phyloP scores from a whole-genome alignment of 805 yeast genomes.

The Kodamaea hsintzibuensis region DNA sequence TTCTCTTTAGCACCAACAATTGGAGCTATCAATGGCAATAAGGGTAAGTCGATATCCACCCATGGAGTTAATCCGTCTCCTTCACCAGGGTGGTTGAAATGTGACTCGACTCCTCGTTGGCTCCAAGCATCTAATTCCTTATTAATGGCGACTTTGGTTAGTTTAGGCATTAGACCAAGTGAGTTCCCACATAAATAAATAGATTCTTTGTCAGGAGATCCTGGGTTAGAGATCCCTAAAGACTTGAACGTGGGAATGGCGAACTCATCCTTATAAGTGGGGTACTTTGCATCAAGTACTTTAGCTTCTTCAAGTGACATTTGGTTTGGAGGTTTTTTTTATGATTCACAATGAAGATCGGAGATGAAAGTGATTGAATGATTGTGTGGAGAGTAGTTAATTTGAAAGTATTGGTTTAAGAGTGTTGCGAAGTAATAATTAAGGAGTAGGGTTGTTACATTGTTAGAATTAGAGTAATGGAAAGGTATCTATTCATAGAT shows the following conservation, averaged over 20 bases:
- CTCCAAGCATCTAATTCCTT: slow-evolving; percentile 84
- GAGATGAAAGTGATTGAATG: background rate
- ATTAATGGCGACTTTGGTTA: slow-evolving; percentile 55
- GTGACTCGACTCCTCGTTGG: slow-evolving; percentile 78
- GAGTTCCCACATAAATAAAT: slow-evolving; percentile 89
- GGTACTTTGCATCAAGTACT: slow-evolving; percentile 36
- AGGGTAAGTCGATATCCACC: slow-evolving; percentile 83
- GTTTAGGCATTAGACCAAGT: slow-evolving; percentile 84
- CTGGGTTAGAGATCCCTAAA: slow-evolving; percentile 48
- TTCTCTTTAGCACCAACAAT: slow-evolving; percentile 70
- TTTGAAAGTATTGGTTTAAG: background rate
- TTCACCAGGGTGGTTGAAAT: slow-evolving; percentile 65
- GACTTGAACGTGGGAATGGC: slow-evolving; percentile 66
- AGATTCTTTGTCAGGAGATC: slow-evolving; percentile 23
- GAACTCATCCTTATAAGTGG: slow-evolving; percentile 48
- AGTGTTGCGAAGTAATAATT: background rate
- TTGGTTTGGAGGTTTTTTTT: background rate
- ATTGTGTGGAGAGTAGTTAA: background rate
- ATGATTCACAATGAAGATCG: background rate
- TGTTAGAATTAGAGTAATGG: no score
- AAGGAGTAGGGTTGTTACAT: background rate
- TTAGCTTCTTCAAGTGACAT: slow-evolving; percentile 1
- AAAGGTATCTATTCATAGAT: no score
- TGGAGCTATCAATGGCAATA: slow-evolving; percentile 65
- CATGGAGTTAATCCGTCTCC: slow-evolving; percentile 57